These are phyloP conservation scores for Aspergillus novofumigatus DNA, from an alignment of 2,329 filamentous ascomycete genomes.

Conservation along the genomic window DNA sequence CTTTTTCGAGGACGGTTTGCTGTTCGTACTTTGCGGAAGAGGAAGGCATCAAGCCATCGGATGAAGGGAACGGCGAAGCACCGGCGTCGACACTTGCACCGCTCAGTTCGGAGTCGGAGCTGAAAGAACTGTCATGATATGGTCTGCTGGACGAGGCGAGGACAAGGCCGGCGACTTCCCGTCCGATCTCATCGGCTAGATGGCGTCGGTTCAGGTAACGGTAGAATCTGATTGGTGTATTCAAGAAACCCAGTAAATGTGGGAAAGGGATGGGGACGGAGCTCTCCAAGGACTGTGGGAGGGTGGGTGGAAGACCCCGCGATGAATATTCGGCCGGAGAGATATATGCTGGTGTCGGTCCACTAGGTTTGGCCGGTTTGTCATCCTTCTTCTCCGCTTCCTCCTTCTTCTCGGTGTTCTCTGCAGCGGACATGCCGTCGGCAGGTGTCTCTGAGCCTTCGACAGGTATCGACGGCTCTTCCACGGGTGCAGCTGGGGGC, in stretches of 20 bases:
- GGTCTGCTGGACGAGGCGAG: constrained; percentile 49
- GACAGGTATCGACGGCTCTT: constrained; percentile 12
- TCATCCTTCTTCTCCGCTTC: constrained; percentile 45
- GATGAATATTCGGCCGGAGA: constrained; percentile 65
- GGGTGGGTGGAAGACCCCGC: constrained; percentile 58
- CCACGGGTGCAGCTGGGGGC: constrained; percentile 21
- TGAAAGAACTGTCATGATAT: constrained; percentile 31
- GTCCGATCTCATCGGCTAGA: constrained; percentile 83
- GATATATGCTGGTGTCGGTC: constrained; percentile 70
- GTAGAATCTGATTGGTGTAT: constrained; percentile 79
- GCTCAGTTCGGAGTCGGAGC: constrained; percentile 17
- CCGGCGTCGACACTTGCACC: constrained; percentile 15
- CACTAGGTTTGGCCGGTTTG: constrained; percentile 48
- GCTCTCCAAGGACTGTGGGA: constrained; percentile 70
- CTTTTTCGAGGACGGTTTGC: constrained; percentile 59
- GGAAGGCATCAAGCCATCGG: constrained; percentile 34
- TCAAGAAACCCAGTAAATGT: constrained; percentile 86
- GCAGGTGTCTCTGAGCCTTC: constrained; percentile 26
- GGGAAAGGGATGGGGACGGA: constrained; percentile 72
- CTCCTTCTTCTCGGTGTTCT: constrained; percentile 36
- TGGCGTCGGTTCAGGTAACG: constrained; percentile 79
- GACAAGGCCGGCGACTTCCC: constrained; percentile 80
- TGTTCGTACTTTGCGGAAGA: constrained; percentile 55
- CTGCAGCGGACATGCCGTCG: constrained; percentile 21
- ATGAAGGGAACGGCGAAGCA: constrained; percentile 29